Percentiles rank a stretch among this genome's conserved stretches.
These are phyloP conservation scores for Scleroderma citrinum DNA, from an alignment of 768 basidiomycete species.

Conservation along the genomic window DNA sequence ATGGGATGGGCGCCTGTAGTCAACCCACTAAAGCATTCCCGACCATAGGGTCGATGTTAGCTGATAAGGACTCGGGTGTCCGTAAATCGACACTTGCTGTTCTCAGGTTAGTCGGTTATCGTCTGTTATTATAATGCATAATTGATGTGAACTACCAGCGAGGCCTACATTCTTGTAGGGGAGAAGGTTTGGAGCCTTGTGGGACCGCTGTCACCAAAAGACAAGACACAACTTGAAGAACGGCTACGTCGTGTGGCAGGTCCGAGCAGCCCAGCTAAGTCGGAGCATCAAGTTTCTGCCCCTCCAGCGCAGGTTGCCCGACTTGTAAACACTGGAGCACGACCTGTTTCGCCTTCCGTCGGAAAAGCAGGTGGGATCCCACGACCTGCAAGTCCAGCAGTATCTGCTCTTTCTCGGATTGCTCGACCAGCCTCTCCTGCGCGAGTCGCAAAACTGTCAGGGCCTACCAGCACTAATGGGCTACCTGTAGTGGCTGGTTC, in stretches of 20 bases:
- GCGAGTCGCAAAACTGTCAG: conserved; percentile 39
- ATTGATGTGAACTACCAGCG: conserved; percentile 39
- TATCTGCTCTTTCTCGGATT: conserved; percentile 34
- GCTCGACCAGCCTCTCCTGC: conserved; percentile 47
- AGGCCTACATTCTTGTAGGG: conserved; percentile 76
- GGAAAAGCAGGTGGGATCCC: conserved; percentile 39
- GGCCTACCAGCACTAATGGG: conserved; percentile 12
- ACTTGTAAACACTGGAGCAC: conserved; percentile 36
- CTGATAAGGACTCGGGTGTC: conserved; percentile 85
- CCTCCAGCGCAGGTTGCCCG: conserved; percentile 50
- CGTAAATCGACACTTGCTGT: conserved; percentile 81
- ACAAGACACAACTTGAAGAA: conserved; percentile 90
- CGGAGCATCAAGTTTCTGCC: conserved; percentile 36
- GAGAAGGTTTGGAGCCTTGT: conserved; percentile 82
- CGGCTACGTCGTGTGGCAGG: conserved; percentile 77
- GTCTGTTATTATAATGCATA: background rate
- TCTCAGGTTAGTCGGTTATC: conserved; percentile 55
- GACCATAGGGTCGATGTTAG: conserved; percentile 68
- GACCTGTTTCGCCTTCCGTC: conserved; percentile 46
- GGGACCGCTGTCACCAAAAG: conserved; percentile 72
- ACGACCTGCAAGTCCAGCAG: conserved; percentile 45
- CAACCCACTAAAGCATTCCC: conserved; percentile 80
- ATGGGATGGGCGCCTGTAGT: conserved; percentile 70
- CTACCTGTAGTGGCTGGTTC: conserved; percentile 17
- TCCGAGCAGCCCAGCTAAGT: conserved; percentile 41